Evolutionary conservation across 2,329 filamentous ascomycete species (phyloP), one percentile per base, ranked within the genome.

Genomic region (Plectosphaerella plurivora): DNA sequence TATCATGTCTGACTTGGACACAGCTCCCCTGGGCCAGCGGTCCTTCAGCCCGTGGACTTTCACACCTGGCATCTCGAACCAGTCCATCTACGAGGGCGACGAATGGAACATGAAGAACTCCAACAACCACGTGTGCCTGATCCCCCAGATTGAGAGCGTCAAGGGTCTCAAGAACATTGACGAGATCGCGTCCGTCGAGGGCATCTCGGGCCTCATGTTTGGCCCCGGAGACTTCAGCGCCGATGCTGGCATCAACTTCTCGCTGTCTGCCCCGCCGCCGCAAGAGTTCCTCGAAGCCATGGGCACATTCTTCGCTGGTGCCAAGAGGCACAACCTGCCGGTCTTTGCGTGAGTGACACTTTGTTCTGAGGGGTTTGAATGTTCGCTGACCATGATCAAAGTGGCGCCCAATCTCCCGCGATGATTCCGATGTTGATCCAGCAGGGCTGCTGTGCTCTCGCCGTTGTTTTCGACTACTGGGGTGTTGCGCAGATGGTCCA

Each of bases 161-260:
- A 56, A 62, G 55, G 59, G 57, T 18, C 9, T 62, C n/a, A 52
- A 57, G 44, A 62, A 61, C 51, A 25, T 58, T 2, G 59, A 60
- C 14, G 60, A 61, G 51, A 62, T 62, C 20, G 60, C 60, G 7
- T 51, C 56, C 36, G 45, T 51, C 45, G 50, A 52, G 42, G 56
- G 52, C 16, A 50, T 59, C 37, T 41, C 47, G 15, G 50, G n/a
- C n/a, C 25, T 55, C 12, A 55, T 61, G 58, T 59, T 60, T 37
- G 59, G 59, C 7, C 55, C 57, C 1, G 57, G 54, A 10, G 59
- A 61, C 42, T 61, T 53, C 51, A 52, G 28, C 33, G 50, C 53
- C 24, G 55, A 57, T 18, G 57, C 55, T 6, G 57, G 55, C 14
- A 37, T 59, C 20, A 48, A 51, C 1, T 11, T 59, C 12, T 49